Base-by-base conservation (phyloP, 2,329 filamentous ascomycete genomes). In the Trichophyton mentagrophytes region DNA sequence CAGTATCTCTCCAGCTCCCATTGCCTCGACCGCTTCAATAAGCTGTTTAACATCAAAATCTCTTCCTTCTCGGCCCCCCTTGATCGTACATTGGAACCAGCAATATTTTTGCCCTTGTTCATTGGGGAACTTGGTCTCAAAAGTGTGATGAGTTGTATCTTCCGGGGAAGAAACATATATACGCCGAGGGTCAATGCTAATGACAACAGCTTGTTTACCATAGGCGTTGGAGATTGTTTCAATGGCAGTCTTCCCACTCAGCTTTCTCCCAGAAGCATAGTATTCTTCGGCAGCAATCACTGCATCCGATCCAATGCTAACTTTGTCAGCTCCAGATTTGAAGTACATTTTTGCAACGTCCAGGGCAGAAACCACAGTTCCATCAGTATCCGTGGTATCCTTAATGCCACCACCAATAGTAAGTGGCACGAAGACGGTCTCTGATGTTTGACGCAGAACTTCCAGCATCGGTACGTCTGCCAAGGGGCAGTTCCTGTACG, bases 51-150 rank as follows among this genome's bases (percentile, higher is more conserved):
- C 93, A 71, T 97, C 92, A 66, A 97, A 80, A 72, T 97, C 90
- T 63, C 91, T 84, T n/a, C 88, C 91, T 77, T 97, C 92, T 63
- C 93, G 85, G 5, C 93, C 93, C 55, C 93, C 93, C 77, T 92
- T 95, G 77, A 95, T 90, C 5, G 93, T 99, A 77, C 93, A 97
- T 61, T 93, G 91, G 73, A 96, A 99, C 92, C 92, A 99, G 78
- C 90, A 96, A 74, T 85, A 87, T 59, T 79, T 77, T 73, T 96
- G 89, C 30, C 90, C 90, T 49, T 82, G 80, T 22, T 88, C 85
- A 7, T 91, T 90, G 0, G 84, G 85, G 63, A 78, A 82, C 0
- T 75, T 71, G 0, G 92, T 96, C 69, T 80, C 77, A 69, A 96
- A 77, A 13, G 86, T 89, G 73, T 93, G 87, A 69, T 89, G 86